These are phyloP conservation scores for Talaromyces liani DNA, from an alignment of 495 filamentous ascomycete species.

Conservation along the genomic window DNA sequence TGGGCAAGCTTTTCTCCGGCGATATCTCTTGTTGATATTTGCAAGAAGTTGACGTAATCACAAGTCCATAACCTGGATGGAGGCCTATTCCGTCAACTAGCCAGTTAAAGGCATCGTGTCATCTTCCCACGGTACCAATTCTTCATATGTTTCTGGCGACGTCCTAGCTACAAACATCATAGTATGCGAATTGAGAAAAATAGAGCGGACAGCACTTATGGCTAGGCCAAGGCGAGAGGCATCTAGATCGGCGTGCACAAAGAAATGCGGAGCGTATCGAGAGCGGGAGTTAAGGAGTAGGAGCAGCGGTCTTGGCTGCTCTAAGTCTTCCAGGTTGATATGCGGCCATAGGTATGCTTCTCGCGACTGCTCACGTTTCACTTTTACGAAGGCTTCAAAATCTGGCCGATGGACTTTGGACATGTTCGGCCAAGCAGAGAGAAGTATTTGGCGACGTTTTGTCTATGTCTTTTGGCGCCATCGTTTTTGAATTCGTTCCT, in stretches of 20 bases:
- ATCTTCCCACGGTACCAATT: constrained; percentile 33
- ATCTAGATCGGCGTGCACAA: constrained; percentile 29
- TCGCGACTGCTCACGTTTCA: constrained; percentile 15
- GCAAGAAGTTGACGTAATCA: constrained; percentile 20
- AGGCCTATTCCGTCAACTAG: constrained; percentile 18
- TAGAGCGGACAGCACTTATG: constrained; percentile 20
- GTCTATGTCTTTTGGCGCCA: too few relatives aligned
- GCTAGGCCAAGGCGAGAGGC: constrained; percentile 19
- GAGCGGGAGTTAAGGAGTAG: constrained; percentile 43
- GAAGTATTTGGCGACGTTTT: constrained; percentile 13
- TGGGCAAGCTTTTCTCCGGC: constrained; percentile 22
- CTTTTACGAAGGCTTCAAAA: constrained; percentile 30
- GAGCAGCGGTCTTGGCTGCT: constrained; percentile 28
- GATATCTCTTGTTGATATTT: constrained; percentile 21
- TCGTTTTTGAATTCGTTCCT: too few relatives aligned
- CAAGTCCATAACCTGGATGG: constrained; percentile 34
- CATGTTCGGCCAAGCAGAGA: constrained; percentile 42
- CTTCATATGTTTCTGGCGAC: constrained; percentile 33
- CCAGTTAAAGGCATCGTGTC: constrained; percentile 26
- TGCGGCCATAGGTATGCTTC: constrained; percentile 43
- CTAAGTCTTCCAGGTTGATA: constrained; percentile 52
- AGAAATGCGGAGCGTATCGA: constrained; percentile 33
- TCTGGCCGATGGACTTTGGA: constrained; percentile 42
- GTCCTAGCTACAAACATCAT: constrained; percentile 35
- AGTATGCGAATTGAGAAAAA: constrained; percentile 28